A percentile compares a stretch with the other conserved stretches of the same genome.
phyloP scores from a whole-genome alignment of 805 yeast species.

The Starmerella vitae region DNA sequence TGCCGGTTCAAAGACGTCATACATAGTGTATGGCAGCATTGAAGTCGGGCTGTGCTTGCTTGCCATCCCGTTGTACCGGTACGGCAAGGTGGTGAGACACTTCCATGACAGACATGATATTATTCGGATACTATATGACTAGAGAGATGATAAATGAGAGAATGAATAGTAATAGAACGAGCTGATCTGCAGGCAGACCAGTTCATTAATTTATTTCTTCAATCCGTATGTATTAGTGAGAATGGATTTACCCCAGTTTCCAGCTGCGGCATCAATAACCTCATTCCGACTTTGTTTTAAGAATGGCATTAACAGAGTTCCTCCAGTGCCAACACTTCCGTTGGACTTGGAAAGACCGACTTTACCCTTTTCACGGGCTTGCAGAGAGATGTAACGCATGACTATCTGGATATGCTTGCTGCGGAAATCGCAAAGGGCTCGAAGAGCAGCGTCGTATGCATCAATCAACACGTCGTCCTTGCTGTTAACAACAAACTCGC shows the following conservation, averaged over 20 bases:
- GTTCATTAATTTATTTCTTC: no score
- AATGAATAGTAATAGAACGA: no score
- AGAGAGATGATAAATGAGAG: no score
- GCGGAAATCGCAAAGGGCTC: constrained; percentile 76
- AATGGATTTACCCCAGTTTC: constrained; percentile 70
- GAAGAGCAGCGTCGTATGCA: constrained; percentile 78
- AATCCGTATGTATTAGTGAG: constrained; percentile 19
- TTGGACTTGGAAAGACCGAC: constrained; percentile 36
- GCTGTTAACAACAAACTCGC: constrained; percentile 46
- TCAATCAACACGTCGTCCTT: constrained; percentile 39
- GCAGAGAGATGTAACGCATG: constrained; percentile 70
- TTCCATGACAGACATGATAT: constrained; percentile 40
- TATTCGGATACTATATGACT: constrained; percentile 32
- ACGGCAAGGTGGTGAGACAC: constrained; percentile 38
- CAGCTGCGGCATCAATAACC: constrained; percentile 88
- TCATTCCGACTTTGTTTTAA: constrained; percentile 92
- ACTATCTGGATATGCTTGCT: constrained; percentile 91
- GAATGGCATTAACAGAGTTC: constrained; percentile 81
- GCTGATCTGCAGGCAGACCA: no score
- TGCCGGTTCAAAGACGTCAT: constrained; percentile 35
- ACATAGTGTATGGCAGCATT: constrained; percentile 40
- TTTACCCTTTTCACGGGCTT: constrained; percentile 48
- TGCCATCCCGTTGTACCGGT: constrained; percentile 41
- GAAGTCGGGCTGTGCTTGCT: constrained; percentile 37
- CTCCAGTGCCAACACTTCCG: constrained; percentile 73